Percentiles rank a stretch among this genome's conserved stretches.
Conservation (phyloP, 2,329 filamentous ascomycete species). For the Chaetomiaceae sp. region DNA sequence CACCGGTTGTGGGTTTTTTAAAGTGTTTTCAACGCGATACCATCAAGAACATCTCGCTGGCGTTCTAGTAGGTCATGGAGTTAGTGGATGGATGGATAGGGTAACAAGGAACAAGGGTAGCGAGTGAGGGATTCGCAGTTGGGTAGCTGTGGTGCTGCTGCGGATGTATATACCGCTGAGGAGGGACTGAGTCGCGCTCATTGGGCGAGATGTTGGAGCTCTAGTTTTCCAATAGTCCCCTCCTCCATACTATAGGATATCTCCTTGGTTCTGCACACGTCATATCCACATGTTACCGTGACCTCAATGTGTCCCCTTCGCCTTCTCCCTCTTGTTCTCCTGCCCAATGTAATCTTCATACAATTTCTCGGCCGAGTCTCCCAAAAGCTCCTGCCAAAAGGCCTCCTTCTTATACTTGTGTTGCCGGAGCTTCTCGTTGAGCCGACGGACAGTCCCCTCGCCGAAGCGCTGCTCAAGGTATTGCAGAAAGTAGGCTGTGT, state of each 20-base stretch:
- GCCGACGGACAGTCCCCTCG: conserved; percentile 51
- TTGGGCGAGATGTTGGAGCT: too few relatives aligned
- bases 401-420: conserved; percentile 58
- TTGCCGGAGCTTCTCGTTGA: conserved; percentile 65
- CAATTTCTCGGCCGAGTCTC: conserved; percentile 59
- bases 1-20: neutral
- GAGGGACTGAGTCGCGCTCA: too few relatives aligned
- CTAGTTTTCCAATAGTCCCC: too few relatives aligned
- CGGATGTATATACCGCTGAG: too few relatives aligned
- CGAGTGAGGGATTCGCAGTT: neutral
- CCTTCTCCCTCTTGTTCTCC: conserved; percentile 5
- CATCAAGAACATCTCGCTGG: neutral
- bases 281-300: too few relatives aligned
- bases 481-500: conserved; percentile 85
- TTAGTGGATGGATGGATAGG: neutral
- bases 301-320: too few relatives aligned
- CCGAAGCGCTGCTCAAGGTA: conserved; percentile 71
- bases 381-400: conserved; percentile 68
- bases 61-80: neutral
- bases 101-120: neutral
- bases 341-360: conserved; percentile 64
- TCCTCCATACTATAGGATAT: too few relatives aligned
- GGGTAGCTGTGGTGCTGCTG: neutral
- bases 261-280: too few relatives aligned
- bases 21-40: neutral